Evolutionary conservation across 495 filamentous ascomycete genomes (phyloP), one percentile per base, ranked within the genome.

Genomic region (Durotheca rogersii): DNA sequence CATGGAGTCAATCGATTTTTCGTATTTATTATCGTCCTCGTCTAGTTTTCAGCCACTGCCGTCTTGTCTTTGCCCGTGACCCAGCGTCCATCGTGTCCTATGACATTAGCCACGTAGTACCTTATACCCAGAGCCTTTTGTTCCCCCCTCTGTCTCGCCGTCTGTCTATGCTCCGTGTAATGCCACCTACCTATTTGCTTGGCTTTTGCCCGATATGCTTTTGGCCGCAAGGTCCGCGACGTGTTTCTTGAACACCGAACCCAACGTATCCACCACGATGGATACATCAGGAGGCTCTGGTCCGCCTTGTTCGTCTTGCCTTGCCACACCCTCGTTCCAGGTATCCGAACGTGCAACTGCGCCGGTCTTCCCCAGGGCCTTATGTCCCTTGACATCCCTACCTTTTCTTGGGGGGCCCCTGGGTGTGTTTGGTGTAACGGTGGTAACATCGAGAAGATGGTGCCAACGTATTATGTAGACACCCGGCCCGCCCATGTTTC

Each of bases 381-480:
- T 69, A 33, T 67, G 57, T 6, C 75, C 71, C 39, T 72, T 77
- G 4, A 77, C 71, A 11, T 74, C 76, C 39, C 64, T 71, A 2
- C 79, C 82, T n/a, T 43, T 65, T n/a, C 82, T 64, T 0, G 80
- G 56, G 9, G 58, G 56, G 0, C 78, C 80, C 11, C 58, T 57
- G 0, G 66, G 61, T 7, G 56, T 58, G 1, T 63, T 72, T 4
- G 84, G 84, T 6, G 79, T 83, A 14, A 88, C 75, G 11, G 71
- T 43, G 0, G 83, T 83, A 5, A 67, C 61, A 56, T 88, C 79
- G 17, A 88, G 69, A 6, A 86, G 67, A 12, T 73, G 56, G 61
- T 86, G 79, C 84, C 84, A 88, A 30, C 78, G 72, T 0, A 73
- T 68, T 31, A 86, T 72, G 56, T 80, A 88, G 38, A 81, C 77